Base-by-base conservation (phyloP, 345 rosid genomes). In the Melaleuca quinquenervia region DNA sequence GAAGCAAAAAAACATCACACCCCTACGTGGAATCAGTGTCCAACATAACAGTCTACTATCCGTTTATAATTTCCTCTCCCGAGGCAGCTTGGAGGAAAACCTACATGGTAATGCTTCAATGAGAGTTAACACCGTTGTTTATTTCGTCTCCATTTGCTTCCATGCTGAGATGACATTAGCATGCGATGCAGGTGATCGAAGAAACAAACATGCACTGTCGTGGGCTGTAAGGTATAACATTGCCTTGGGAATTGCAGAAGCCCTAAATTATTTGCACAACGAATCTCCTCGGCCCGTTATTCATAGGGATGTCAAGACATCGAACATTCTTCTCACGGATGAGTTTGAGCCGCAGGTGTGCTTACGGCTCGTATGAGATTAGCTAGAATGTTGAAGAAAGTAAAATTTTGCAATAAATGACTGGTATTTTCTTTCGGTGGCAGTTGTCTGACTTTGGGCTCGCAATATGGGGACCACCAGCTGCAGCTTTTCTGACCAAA, bases 391-490 rank as follows among this genome's bases (percentile, higher is more conserved):
- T 16, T 32, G 48, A 64, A 32, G 78, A 36, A 70, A 32, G 16
- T 32, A 1, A 8, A 18, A 70, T 32, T 70, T 32, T 70, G 78
- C 24, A 70, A 18, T 64, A 32, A 36, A 32, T 70, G 83, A 53
- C 50, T 82, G 11, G 13, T 84, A 75, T 84, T 84, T 45, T 70
- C 52, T 51, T 18, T 86, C 83, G 45, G 53, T 86, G 82, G 89
- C 90, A 97, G 98, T 89, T 97, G 56, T 93, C 98, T 5, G 98
- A 97, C 92, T 97, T 97, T 45, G 99, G 98, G 53, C 93, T 97
- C 24, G 96, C 99, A 22, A 93, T 96, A 26, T 94, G 95, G 98
- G 98, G 94, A 84, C 96, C 98, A 1, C 91, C 91, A 84, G 85
- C 90, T 90, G 89, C 95, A 52, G 89, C 92, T 44, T 96, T 89